Base-by-base conservation (phyloP, 2,329 filamentous ascomycete species). In the Dactylella cylindrospora region DNA sequence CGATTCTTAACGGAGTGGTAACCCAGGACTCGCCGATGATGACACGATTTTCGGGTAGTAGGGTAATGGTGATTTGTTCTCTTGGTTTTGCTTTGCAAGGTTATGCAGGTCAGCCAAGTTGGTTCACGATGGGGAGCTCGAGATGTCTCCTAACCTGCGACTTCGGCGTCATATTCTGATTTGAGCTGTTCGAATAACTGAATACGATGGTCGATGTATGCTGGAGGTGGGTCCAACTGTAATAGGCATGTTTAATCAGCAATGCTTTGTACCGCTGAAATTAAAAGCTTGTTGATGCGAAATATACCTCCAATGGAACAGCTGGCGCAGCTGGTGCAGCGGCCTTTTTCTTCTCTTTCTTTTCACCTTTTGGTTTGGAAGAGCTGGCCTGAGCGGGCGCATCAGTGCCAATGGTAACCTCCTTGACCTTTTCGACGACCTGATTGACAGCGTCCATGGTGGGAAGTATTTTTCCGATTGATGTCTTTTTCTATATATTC, bases 171-270 rank as follows among this genome's bases (percentile, higher is more conserved):
- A 71, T 89, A 83, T 72, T 86, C 81, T 67, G 87, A 84, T 80
- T 94, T 94, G 67, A 96, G 79, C 72, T 85, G 84, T 72, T 96
- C 87, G 76, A 96, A 96, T 43, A 97, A 78, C 47, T 86, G 81
- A 70, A 96, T 84, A 66, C 93, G 84, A 73, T 90, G 83, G 70
- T 90, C 78, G 65, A 97, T 83, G 74, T 87, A 95, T 61, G 85
- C 83, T 53, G 90, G 86, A 15, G 82, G 78, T 22, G 75, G 79
- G 68, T 72, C 73, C 71, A 75, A 72, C 74, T 69, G 44, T 20
- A 35, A 28, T 40, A 17, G 3, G 43, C 19, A 43, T 36, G 12
- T 62, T 29, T 61, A 53, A 31, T 44, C 10, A 33, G 1, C 15
- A 19, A 41, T 6, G 10, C 12, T 12, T 33, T 40, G 15, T 4